A percentile compares a stretch with the other conserved stretches of the same genome.
These are phyloP conservation scores for Volutella citrinella DNA, from an alignment of 2,329 filamentous ascomycete species.

Conservation along the genomic window DNA sequence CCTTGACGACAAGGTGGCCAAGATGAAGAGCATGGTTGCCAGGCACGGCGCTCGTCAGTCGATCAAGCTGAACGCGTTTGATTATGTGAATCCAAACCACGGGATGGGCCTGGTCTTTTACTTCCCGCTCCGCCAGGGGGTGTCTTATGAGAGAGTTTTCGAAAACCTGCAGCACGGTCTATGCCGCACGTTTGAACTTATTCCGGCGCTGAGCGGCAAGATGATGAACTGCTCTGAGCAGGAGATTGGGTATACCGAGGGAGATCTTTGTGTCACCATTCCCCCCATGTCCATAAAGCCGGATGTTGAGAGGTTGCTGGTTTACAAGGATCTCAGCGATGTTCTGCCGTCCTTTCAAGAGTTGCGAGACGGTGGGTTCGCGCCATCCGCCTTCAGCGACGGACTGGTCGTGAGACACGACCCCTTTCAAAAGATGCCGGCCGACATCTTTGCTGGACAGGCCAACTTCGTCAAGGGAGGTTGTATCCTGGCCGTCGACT, in stretches of 20 bases:
- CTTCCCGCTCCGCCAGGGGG: slow-evolving; percentile 28
- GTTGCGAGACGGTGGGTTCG: slow-evolving; percentile 22
- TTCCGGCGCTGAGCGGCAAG: slow-evolving; percentile 35
- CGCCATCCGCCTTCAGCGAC: slow-evolving; percentile 26
- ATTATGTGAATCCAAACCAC: slow-evolving; percentile 30
- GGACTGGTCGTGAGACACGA: slow-evolving; percentile 20
- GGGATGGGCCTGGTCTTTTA: slow-evolving; percentile 32
- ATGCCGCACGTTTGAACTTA: slow-evolving; percentile 30
- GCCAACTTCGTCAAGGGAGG: slow-evolving; percentile 31
- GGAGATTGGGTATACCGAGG: slow-evolving; percentile 22
- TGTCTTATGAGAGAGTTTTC: slow-evolving; percentile 28
- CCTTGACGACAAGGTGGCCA: slow-evolving; percentile 29
- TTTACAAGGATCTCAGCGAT: slow-evolving; percentile 25
- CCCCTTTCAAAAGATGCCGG: slow-evolving; percentile 23
- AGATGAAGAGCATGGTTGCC: slow-evolving; percentile 23
- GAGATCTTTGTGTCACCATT: slow-evolving; percentile 20
- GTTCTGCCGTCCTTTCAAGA: slow-evolving; percentile 24
- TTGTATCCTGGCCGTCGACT: slow-evolving; percentile 24
- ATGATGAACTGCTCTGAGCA: slow-evolving; percentile 28
- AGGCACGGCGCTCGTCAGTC: slow-evolving; percentile 25
- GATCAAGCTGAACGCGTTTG: slow-evolving; percentile 28
- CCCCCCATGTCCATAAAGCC: slow-evolving; percentile 11
- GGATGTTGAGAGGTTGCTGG: slow-evolving; percentile 11
- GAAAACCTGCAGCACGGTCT: slow-evolving; percentile 31
- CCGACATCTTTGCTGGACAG: slow-evolving; percentile 27